Conservation (phyloP, 2,329 filamentous ascomycete genomes). For the Madurella fahalii region DNA sequence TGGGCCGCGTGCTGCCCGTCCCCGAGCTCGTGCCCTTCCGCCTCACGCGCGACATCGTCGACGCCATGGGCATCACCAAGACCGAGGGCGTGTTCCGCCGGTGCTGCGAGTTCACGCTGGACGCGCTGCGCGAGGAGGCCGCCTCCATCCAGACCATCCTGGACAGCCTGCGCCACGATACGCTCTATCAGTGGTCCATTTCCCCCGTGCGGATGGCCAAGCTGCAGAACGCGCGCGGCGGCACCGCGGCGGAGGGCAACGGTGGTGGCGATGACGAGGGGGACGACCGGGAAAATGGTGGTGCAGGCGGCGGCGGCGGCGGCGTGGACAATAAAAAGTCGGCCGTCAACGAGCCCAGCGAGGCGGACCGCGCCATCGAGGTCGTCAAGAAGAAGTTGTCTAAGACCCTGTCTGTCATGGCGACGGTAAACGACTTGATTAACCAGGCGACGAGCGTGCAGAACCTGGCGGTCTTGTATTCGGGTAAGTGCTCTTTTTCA, state of each 20-base stretch:
- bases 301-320: constrained; percentile 30
- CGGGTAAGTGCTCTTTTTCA: constrained; percentile 49
- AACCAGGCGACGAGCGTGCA: constrained; percentile 91
- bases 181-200: constrained; percentile 91
- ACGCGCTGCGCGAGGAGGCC: constrained; percentile 88
- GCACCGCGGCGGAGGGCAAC: constrained; percentile 42
- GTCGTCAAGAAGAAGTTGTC: constrained; percentile 95
- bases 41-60: constrained; percentile 87
- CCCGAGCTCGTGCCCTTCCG: constrained; percentile 96
- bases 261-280: constrained; percentile 36
- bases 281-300: constrained; percentile 27
- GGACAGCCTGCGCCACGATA: constrained; percentile 96
- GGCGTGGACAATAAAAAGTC: constrained; percentile 32
- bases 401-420: constrained; percentile 88
- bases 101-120: constrained; percentile 97
- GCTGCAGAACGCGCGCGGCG: constrained; percentile 58
- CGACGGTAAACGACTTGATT: constrained; percentile 94
- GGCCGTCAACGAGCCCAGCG: constrained; percentile 56
- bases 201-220: constrained; percentile 64
- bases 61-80: constrained; percentile 93
- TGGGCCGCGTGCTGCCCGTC: constrained; percentile 88
- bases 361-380: constrained; percentile 86
- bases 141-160: constrained; percentile 98
- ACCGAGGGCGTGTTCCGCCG: constrained; percentile 94
- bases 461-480: constrained; percentile 87